Conservation (phyloP, 257 asterid species). For the Leptodermis oblonga region DNA sequence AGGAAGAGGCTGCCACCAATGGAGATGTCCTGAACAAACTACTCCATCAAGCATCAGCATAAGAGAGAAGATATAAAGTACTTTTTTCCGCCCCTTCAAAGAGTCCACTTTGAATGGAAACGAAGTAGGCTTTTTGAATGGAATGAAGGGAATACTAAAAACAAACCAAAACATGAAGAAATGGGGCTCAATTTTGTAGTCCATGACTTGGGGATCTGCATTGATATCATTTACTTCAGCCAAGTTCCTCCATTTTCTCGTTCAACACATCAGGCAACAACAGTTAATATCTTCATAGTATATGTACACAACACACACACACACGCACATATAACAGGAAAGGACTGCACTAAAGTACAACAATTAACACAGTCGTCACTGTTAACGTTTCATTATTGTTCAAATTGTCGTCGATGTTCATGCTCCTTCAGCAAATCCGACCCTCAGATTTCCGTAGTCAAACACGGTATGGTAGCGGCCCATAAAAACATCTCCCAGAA, state of each 20-base stretch:
- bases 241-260: neutral
- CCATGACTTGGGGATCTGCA: too few species aligned
- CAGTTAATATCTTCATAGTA: neutral
- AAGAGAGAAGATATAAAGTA: too few species aligned
- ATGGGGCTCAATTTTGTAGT: neutral
- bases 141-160: too few species aligned
- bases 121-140: too few species aligned
- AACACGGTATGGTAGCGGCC: slow-evolving; percentile 74
- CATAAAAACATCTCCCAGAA: slow-evolving; percentile 83
- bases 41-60: too few species aligned
- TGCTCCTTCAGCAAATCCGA: slow-evolving; percentile 84
- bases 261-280: neutral
- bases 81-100: too few species aligned
- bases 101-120: too few species aligned
- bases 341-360: neutral
- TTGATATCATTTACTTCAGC: too few species aligned
- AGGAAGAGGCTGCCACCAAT: too few species aligned
- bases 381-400: neutral
- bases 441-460: slow-evolving; percentile 59
- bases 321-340: neutral
- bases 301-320: neutral
- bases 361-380: neutral
- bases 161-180: neutral
- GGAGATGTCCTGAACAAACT: too few species aligned
- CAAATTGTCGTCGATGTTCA: slow-evolving; percentile 14